phyloP scores from a whole-genome alignment of 1,284 basidiomycete species.

The Ceratobasidium theobromae region DNA sequence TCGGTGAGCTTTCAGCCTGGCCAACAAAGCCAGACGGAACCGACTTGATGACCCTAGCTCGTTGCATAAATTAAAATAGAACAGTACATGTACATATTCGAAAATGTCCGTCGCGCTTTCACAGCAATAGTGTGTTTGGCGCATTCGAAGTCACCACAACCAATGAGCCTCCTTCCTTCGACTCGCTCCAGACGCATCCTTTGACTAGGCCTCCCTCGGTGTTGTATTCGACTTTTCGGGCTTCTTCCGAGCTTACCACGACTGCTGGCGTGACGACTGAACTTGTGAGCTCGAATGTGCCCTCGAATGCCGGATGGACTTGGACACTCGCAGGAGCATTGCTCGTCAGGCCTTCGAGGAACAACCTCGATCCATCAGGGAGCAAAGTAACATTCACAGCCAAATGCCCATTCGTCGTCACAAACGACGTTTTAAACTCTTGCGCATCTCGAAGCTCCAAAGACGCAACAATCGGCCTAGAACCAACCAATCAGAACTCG shows the following conservation, averaged over 20 bases:
- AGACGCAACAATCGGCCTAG: slow-evolving; percentile 5
- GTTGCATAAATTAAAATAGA: no score
- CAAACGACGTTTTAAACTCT: neutral
- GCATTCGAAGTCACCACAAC: slow-evolving; percentile 24
- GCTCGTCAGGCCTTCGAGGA: slow-evolving; percentile 1
- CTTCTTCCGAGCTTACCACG: neutral
- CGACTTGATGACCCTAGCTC: no score
- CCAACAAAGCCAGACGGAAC: no score
- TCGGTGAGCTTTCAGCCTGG: no score
- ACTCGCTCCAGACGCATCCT: slow-evolving; percentile 9
- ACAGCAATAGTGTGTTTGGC: slow-evolving; percentile 19
- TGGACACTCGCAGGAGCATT: slow-evolving; percentile 22
- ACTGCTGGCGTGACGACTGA: slow-evolving; percentile 15
- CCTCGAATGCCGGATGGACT: slow-evolving; percentile 7
- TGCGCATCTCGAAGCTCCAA: neutral
- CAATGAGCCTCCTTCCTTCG: slow-evolving; percentile 9
- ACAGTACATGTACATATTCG: no score
- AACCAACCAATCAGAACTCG: neutral
- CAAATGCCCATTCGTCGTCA: slow-evolving; percentile 11
- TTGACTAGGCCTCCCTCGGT: neutral
- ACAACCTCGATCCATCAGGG: neutral
- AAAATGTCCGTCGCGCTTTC: no score
- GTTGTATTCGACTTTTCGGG: neutral
- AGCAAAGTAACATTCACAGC: slow-evolving; percentile 2
- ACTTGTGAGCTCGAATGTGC: slow-evolving; percentile 9